These are phyloP conservation scores for Bolboschoenoplectus hybrid DNA, from an alignment of 202 grass and related monocot species.

Conservation along the genomic window DNA sequence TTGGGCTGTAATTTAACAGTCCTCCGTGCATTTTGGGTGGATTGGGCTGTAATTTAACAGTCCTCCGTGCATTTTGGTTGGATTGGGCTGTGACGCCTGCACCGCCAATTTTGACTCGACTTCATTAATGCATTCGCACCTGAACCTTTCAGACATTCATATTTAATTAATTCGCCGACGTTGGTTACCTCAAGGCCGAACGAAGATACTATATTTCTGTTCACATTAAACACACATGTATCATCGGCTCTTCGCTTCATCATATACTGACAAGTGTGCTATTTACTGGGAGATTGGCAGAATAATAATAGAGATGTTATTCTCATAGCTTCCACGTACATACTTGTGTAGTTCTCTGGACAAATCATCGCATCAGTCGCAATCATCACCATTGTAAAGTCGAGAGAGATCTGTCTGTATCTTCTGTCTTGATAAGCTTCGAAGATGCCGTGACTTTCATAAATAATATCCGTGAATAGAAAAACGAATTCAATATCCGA, in stretches of 20 bases:
- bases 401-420: neutral
- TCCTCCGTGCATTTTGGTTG: neutral
- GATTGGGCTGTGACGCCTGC: neutral
- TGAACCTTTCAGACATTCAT: neutral
- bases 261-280: neutral
- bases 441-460: neutral
- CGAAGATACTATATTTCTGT: neutral
- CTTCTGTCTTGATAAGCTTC: conserved; percentile 14
- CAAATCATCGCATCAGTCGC: conserved; percentile 4
- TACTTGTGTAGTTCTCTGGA: neutral
- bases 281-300: neutral
- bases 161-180: neutral
- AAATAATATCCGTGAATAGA: neutral
- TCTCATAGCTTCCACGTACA: neutral
- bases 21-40: neutral
- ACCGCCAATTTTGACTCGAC: neutral
- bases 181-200: neutral
- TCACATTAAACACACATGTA: neutral
- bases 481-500: neutral
- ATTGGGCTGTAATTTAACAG: neutral
- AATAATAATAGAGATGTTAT: neutral
- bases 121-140: neutral
- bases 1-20: neutral
- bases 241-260: neutral
- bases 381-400: neutral